Evolutionary conservation across 441 rosid species (phyloP), one percentile per base, ranked within the genome.

Genomic region (Mallotus repandus): DNA sequence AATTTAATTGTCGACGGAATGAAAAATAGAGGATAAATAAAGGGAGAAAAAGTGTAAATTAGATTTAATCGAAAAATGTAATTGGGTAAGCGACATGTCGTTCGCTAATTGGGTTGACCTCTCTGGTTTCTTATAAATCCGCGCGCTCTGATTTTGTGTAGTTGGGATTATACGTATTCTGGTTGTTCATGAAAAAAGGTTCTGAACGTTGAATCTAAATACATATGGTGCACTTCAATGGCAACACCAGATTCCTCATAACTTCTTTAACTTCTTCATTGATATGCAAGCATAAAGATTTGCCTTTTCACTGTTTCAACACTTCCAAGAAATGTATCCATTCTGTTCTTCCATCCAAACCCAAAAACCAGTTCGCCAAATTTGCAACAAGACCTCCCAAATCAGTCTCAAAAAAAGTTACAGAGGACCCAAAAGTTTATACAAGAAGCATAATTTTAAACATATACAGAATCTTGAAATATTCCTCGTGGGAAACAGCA

Each of bases 401-500:
- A 63, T 19, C 85, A 62, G 18, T 2, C 4, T 32, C 11, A 43
- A 60, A 45, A 7, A 71, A 68, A 66, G 50, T 55, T n/a, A 14
- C 21, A 63, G 79, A 53, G 10, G 82, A 75, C 9, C 83, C 86
- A 49, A 87, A 66, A 59, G n/a, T 75, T n/a, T 91, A 88, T 68
- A 90, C 84, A 83, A 82, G 96, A 74, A 84, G 87, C 66, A 75
- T 71, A 12, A 80, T 94, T 13, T 78, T 84, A 65, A 81, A 78
- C 66, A 79, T 94, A 66, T 90, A 89, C 76, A 89, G 70, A 64
- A 82, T 86, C 88, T 85, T 92, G 68, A 90, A 84, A 80, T 84
- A 82, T 72, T 87, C 95, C 41, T 73, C 88, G 4, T 92, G 97
- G 98, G 97, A 92, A 50, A 77, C 91, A 11, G 93, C 97, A 49